Percentiles rank a stretch among this genome's conserved stretches.
These are phyloP conservation scores for Sodiomyces alkalinus DNA, from an alignment of 2,329 filamentous ascomycete species.

Conservation along the genomic window DNA sequence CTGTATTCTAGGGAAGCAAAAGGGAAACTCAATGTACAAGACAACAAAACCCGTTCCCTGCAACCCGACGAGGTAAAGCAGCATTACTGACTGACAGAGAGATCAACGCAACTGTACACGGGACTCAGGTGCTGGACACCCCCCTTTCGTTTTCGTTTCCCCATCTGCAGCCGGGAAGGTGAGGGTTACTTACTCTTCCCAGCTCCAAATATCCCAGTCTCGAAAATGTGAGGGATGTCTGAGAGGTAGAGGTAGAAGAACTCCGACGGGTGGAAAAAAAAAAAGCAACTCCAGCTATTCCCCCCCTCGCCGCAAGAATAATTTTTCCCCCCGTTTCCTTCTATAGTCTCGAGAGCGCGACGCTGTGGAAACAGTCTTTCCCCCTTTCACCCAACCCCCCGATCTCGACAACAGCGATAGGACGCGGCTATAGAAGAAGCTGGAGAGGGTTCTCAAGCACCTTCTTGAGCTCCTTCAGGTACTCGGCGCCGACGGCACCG, in stretches of 20 bases:
- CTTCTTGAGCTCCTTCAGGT: slow-evolving; percentile 95
- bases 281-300: too few species aligned
- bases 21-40: slow-evolving; percentile 15
- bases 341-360: slow-evolving; percentile 3
- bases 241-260: too few species aligned
- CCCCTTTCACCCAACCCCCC: slow-evolving; percentile 3
- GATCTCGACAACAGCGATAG: slow-evolving; percentile 2
- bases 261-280: too few species aligned
- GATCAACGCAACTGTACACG: slow-evolving; percentile 28
- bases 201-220: slow-evolving; percentile 3
- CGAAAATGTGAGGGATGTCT: too few species aligned
- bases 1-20: slow-evolving; percentile 9
- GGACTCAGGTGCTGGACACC: slow-evolving; percentile 15
- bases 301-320: too few species aligned
- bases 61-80: too few species aligned
- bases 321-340: slow-evolving; percentile 5
- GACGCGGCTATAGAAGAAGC: slow-evolving; percentile 82
- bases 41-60: slow-evolving; percentile 12
- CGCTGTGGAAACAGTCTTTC: slow-evolving; percentile 5
- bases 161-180: slow-evolving; percentile 3
- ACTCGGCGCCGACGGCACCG: slow-evolving; percentile 89
- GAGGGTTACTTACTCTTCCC: slow-evolving; percentile 3
- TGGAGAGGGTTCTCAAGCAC: slow-evolving; percentile 94
- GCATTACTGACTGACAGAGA: slow-evolving; percentile 24
- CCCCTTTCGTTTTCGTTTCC: slow-evolving; percentile 8